Conservation (phyloP, 75 land plant genomes). For the Cupressus sempervirens region DNA sequence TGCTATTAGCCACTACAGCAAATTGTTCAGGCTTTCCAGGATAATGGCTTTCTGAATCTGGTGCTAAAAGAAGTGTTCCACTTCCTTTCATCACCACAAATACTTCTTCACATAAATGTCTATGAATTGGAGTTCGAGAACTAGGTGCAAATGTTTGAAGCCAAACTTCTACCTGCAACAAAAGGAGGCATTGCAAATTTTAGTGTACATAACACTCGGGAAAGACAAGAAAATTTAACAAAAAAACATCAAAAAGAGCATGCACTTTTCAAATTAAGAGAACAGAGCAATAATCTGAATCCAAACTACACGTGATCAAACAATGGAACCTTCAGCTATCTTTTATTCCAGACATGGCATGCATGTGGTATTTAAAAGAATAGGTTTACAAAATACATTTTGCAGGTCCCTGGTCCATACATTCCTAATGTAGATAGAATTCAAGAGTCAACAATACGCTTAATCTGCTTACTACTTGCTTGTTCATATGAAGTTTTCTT, state of each 20-base stretch:
- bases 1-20: slow-evolving; percentile 27
- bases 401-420: not conserved
- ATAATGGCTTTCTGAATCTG: slow-evolving; percentile 36
- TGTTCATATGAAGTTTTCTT: too few relatives aligned
- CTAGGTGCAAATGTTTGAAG: slow-evolving; percentile 80
- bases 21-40: slow-evolving; percentile 60
- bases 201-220: not conserved
- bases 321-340: not conserved
- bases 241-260: not conserved
- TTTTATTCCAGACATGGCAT: not conserved
- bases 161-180: slow-evolving; percentile 77
- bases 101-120: slow-evolving; percentile 88
- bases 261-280: not conserved
- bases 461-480: too few relatives aligned
- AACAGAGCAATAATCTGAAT: not conserved
- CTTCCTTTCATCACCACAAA: slow-evolving; percentile 71
- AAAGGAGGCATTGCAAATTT: slow-evolving; percentile 2
- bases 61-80: slow-evolving; percentile 66
- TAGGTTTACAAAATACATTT: too few relatives aligned
- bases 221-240: not conserved
- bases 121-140: slow-evolving; percentile 70
- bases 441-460: too few relatives aligned
- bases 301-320: not conserved
- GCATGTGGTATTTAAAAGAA: not conserved
- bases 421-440: too few relatives aligned